These are phyloP conservation scores for Pluteus cervinus DNA, from an alignment of 768 basidiomycete species.

Conservation along the genomic window DNA sequence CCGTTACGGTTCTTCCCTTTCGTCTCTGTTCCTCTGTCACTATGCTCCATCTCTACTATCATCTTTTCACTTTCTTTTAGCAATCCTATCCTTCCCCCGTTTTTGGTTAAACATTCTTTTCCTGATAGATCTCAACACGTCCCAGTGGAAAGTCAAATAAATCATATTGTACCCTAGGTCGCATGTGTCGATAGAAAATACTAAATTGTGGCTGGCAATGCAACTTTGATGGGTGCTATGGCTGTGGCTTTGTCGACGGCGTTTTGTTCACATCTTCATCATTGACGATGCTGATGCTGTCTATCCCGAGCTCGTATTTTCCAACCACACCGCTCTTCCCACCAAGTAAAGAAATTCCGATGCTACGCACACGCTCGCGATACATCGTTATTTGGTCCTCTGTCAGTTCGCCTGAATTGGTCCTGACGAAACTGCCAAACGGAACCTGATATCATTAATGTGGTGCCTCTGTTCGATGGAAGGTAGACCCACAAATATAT, in stretches of 20 bases:
- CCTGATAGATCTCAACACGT: too few relatives aligned
- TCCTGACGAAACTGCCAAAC: constrained; percentile 67
- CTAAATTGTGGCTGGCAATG: background rate
- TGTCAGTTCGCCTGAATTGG: constrained; percentile 67
- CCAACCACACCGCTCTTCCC: constrained; percentile 74
- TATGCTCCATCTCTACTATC: constrained; percentile 9
- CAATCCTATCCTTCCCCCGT: background rate
- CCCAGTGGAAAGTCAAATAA: too few relatives aligned
- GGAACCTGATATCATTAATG: constrained; percentile 55
- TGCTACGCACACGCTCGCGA: constrained; percentile 65
- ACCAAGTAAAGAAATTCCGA: constrained; percentile 86
- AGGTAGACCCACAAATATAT: constrained; percentile 59
- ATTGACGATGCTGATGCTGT: constrained; percentile 77
- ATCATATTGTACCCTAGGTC: too few relatives aligned
- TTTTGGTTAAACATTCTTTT: background rate
- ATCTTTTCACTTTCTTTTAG: background rate
- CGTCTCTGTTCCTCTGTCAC: constrained; percentile 20
- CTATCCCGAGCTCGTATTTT: constrained; percentile 76
- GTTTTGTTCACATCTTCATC: constrained; percentile 50
- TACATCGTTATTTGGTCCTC: constrained; percentile 72
- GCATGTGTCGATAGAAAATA: constrained; percentile 1
- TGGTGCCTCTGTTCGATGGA: constrained; percentile 10
- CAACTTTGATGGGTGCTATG: background rate
- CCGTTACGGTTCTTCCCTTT: constrained; percentile 8
- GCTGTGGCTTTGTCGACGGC: constrained; percentile 14